phyloP scores from a whole-genome alignment of 495 filamentous ascomycete species.

The Trichoderma erinaceum region DNA sequence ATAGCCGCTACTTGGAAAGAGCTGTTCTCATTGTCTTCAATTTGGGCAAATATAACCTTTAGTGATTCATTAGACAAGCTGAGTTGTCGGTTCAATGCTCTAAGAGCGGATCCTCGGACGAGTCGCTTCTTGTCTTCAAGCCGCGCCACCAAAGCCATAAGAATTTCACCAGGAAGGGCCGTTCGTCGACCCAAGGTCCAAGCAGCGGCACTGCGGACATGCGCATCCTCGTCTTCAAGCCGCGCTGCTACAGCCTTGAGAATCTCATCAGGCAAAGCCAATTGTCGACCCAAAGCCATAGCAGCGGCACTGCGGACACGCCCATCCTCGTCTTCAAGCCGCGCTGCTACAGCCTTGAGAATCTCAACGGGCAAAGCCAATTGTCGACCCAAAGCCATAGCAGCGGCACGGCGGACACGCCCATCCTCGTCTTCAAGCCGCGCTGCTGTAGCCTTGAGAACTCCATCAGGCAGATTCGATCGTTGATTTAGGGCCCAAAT shows the following conservation, averaged over 20 bases:
- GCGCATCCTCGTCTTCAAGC: not conserved
- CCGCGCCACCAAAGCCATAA: not conserved
- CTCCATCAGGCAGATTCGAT: no score
- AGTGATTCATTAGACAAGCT: not conserved
- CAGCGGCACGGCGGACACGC: not conserved
- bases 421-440: no score
- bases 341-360: not conserved
- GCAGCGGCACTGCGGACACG: not conserved
- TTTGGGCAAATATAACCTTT: not conserved
- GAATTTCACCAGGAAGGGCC: not conserved
- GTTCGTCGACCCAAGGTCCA: not conserved
- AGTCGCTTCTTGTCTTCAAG: not conserved
- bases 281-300: not conserved
- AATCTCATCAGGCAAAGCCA: not conserved
- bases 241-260: not conserved
- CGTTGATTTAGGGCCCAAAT: no score
- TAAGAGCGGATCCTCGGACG: not conserved
- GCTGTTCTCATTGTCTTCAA: not conserved
- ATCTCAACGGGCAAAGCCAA: not conserved
- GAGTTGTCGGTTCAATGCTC: not conserved
- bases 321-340: not conserved
- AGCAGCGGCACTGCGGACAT: not conserved
- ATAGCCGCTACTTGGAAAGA: not conserved
- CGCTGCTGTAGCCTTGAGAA: no score
- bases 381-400: not conserved